A percentile compares a stretch with the other conserved stretches of the same genome.
phyloP scores from a whole-genome alignment of 1,139 yeast species.

The Diutina sp. region DNA sequence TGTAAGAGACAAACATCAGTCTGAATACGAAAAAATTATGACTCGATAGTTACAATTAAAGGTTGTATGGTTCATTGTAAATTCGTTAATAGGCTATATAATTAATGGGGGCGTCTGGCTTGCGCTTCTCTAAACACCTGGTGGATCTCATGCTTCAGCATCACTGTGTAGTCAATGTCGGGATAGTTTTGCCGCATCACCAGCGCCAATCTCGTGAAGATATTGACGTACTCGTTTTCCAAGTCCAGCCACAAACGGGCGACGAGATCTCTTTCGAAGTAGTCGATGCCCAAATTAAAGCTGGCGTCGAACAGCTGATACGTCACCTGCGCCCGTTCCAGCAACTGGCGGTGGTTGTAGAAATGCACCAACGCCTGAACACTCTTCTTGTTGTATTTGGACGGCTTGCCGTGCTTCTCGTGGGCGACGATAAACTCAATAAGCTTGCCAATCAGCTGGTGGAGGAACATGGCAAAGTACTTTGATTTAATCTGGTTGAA shows the following conservation, averaged over 20 bases:
- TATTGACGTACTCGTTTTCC: slow-evolving; percentile 21
- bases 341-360: slow-evolving; percentile 48
- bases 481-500: slow-evolving; percentile 29
- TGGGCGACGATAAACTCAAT: slow-evolving; percentile 49
- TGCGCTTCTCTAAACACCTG: slow-evolving; percentile 1
- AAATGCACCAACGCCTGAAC: slow-evolving; percentile 43
- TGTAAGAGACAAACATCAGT: too few species aligned
- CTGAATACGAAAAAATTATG: too few species aligned
- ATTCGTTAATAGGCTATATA: not conserved
- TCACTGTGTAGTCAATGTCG: not conserved
- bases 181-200: not conserved
- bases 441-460: slow-evolving; percentile 44
- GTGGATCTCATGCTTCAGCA: slow-evolving; percentile 1
- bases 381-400: slow-evolving; percentile 48
- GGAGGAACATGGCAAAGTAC: slow-evolving; percentile 35
- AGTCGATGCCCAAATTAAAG: slow-evolving; percentile 30
- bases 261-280: slow-evolving; percentile 34
- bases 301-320: slow-evolving; percentile 48
- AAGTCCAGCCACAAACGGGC: slow-evolving; percentile 32
- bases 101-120: not conserved
- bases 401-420: slow-evolving; percentile 39
- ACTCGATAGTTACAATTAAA: too few species aligned
- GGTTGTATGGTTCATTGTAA: not conserved
- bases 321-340: slow-evolving; percentile 41
- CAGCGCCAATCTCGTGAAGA: slow-evolving; percentile 20